Evolutionary conservation across 2,329 filamentous ascomycete species (phyloP).

Genomic region (Stagonosporopsis rhizophila): DNA sequence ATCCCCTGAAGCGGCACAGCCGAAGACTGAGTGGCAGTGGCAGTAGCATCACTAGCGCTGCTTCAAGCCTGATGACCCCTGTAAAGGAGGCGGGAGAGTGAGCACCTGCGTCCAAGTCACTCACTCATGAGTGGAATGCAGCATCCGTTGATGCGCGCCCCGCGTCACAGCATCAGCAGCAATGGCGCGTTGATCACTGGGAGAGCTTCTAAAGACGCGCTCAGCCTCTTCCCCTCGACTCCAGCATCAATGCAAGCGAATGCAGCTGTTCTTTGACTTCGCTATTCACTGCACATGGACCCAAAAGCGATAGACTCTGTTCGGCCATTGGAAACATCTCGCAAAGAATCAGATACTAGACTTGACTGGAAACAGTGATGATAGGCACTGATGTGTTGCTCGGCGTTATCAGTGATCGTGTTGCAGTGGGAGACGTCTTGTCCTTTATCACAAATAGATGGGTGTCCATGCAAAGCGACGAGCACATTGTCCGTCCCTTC

Average conservation of each 20-base stretch:
- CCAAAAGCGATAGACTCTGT: background rate
- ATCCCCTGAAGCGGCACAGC: constrained; percentile 31
- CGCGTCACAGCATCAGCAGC: background rate
- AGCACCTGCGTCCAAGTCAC: background rate
- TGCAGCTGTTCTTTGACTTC: too few species aligned
- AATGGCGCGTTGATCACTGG: background rate
- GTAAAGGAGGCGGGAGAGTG: constrained; percentile 22
- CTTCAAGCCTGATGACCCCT: constrained; percentile 21
- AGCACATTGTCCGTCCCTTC: too few species aligned
- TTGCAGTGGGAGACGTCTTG: too few species aligned
- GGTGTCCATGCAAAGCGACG: too few species aligned
- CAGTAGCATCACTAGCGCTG: constrained; percentile 30
- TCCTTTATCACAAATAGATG: too few species aligned
- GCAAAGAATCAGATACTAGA: too few species aligned
- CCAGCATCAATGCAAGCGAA: too few species aligned
- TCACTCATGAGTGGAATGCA: background rate
- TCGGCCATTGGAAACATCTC: too few species aligned
- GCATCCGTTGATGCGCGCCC: background rate
- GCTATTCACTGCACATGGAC: background rate
- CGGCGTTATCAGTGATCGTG: too few species aligned
- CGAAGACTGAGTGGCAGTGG: constrained; percentile 38
- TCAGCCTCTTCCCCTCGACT: background rate
- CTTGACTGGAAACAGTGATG: too few species aligned
- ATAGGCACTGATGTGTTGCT: too few species aligned
- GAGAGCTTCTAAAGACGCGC: background rate